Base-by-base conservation (phyloP, 2,329 filamentous ascomycete genomes). In the Colletotrichum caudatum region DNA sequence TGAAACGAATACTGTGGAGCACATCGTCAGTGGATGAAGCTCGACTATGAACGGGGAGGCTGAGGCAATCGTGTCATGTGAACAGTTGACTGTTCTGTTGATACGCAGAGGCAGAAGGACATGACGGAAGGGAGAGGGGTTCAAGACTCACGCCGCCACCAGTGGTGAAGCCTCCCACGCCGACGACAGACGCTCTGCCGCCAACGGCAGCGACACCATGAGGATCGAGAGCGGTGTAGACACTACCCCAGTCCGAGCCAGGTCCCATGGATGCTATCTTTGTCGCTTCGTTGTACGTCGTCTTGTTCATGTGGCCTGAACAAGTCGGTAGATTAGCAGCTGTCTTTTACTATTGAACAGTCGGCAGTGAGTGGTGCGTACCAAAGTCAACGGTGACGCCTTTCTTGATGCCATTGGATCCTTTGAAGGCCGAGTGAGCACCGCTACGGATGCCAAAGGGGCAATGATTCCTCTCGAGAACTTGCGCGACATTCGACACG, bases 261-360 rank as follows among this genome's bases (percentile, higher is more conserved):
- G 77, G 76, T 12, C 77, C 74, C 7, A 82, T 77, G 4, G 73
- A 76, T 3, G 78, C 81, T 26, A 80, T 74, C 16, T 77, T 77
- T 0, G 62, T 76, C 2, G 74, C 64, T 0, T 62, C n/a, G 35
- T 81, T 66, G 53, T 80, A 81, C 0, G 77, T 77, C 0, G 78
- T 81, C 16, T 72, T 18, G 50, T 80, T 80, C 77, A 81, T 77
- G 46, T 75, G 64, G 14, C 77, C 76, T 76, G 6, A n/a, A 37
- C 14, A 14, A 12, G 1, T 44, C 29, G 39, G 20, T 54, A 14
- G 16, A 11, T 51, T 33, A 48, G 41, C 16, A 33, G 9, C 35
- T 12, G 11, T 18, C 35, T 12, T 39, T 11, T 9, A 3, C 41
- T 33, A 7, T n/a, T n/a, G 11, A 18, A 12, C 5, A 26, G 56